These are phyloP conservation scores for Colletotrichum scovillei DNA, from an alignment of 2,329 filamentous ascomycete species.

Conservation along the genomic window DNA sequence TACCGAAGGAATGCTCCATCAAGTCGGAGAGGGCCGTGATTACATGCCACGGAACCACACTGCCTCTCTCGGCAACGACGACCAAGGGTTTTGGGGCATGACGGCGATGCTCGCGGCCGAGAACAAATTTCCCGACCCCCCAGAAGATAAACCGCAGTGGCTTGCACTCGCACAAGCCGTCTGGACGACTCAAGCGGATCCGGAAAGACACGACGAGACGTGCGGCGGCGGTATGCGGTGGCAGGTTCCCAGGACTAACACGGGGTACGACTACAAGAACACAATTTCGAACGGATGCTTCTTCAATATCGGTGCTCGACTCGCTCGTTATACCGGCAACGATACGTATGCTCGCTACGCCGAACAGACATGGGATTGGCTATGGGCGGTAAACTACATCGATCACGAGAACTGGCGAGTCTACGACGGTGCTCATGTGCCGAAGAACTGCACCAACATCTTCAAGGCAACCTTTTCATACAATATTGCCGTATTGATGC, in stretches of 20 bases:
- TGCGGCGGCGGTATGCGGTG: constrained; percentile 74
- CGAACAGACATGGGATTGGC: constrained; percentile 72
- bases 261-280: constrained; percentile 82
- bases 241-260: constrained; percentile 82
- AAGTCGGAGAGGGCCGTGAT: constrained; percentile 62
- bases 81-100: constrained; percentile 76
- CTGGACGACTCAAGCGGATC: constrained; percentile 67
- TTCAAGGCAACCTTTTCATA: constrained; percentile 67
- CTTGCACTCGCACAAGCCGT: constrained; percentile 71
- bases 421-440: constrained; percentile 66
- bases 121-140: constrained; percentile 66
- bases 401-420: constrained; percentile 66
- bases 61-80: constrained; percentile 69
- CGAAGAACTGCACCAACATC: constrained; percentile 62
- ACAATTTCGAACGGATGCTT: constrained; percentile 71
- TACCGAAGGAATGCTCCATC: constrained; percentile 63
- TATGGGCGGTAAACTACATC: constrained; percentile 59
- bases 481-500: constrained; percentile 63
- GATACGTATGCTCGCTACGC: constrained; percentile 74
- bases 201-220: constrained; percentile 67
- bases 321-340: constrained; percentile 78
- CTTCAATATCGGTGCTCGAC: constrained; percentile 74
- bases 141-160: constrained; percentile 61
- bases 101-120: constrained; percentile 71
- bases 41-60: constrained; percentile 68